Percentiles rank a stretch among this genome's conserved stretches.
Evolutionary conservation across 345 rosid genomes (phyloP).

Genomic region (Turritis glabra): DNA sequence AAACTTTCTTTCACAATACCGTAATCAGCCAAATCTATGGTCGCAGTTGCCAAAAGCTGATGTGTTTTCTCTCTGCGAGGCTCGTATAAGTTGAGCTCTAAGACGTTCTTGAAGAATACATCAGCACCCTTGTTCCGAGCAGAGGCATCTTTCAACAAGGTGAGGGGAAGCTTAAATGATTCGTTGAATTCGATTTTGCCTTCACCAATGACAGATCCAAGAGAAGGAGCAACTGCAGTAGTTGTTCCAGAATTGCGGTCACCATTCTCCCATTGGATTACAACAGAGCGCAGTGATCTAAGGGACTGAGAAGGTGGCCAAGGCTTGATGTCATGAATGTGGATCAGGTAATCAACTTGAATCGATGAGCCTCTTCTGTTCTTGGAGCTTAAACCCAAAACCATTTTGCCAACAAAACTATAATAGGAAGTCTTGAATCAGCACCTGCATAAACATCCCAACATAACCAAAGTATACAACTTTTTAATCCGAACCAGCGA

Average conservation of each 20-base stretch:
- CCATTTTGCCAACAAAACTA: constrained; percentile 48
- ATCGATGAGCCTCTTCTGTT: constrained; percentile 52
- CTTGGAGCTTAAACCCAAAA: constrained; percentile 65
- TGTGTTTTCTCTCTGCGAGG: constrained; percentile 80
- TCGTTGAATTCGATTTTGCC: constrained; percentile 86
- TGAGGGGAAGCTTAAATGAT: constrained; percentile 74
- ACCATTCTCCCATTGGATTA: constrained; percentile 91
- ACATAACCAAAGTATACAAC: neutral
- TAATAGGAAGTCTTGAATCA: neutral
- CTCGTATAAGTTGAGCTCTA: constrained; percentile 82
- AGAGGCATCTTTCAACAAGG: constrained; percentile 58
- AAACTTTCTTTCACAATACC: constrained; percentile 60
- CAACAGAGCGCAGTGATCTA: constrained; percentile 74
- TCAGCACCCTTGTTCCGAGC: constrained; percentile 56
- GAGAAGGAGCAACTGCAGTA: constrained; percentile 57
- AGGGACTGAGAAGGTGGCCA: constrained; percentile 99
- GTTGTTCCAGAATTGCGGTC: constrained; percentile 74
- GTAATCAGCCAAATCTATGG: constrained; percentile 72
- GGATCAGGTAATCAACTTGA: constrained; percentile 62
- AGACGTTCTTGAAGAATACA: constrained; percentile 58
- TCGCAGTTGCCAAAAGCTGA: constrained; percentile 76
- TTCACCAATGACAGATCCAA: constrained; percentile 73
- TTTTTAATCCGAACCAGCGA: neutral
- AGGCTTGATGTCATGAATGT: constrained; percentile 83
- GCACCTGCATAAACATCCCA: neutral